phyloP scores from a whole-genome alignment of 176 grass and related monocot species.

The Panicum miliaceum region DNA sequence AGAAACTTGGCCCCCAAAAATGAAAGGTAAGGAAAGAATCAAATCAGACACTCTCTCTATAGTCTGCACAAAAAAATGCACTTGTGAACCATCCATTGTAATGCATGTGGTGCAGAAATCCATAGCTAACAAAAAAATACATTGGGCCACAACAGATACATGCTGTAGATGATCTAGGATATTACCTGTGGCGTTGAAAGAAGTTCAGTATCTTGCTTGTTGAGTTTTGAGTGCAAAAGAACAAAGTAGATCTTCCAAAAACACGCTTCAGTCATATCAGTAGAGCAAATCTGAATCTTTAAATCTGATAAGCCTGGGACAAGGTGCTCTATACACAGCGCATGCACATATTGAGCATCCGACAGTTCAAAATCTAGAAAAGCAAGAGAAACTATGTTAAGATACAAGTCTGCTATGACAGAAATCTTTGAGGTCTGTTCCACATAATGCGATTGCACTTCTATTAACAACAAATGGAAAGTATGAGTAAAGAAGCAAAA shows the following conservation, averaged over 20 bases:
- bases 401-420: neutral
- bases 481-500: conserved; percentile 1
- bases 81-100: neutral
- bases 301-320: conserved; percentile 56
- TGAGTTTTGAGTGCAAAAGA: conserved; percentile 76
- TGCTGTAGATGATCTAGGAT: neutral
- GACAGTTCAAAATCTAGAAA: conserved; percentile 74
- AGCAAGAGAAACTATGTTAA: conserved; percentile 30
- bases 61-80: neutral
- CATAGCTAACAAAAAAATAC: neutral
- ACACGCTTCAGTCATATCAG: conserved; percentile 75
- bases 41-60: neutral
- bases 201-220: conserved; percentile 63
- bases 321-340: conserved; percentile 53
- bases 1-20: neutral
- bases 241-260: conserved; percentile 96
- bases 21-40: neutral
- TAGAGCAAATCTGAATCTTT: conserved; percentile 62
- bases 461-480: neutral
- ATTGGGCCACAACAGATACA: neutral
- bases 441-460: neutral
- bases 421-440: neutral
- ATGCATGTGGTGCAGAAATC: neutral
- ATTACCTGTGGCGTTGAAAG: conserved; percentile 69
- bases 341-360: conserved; percentile 68